Percentiles rank a stretch among this genome's conserved stretches.
Conservation (phyloP, 768 basidiomycete species). For the Pholiota microspora region DNA sequence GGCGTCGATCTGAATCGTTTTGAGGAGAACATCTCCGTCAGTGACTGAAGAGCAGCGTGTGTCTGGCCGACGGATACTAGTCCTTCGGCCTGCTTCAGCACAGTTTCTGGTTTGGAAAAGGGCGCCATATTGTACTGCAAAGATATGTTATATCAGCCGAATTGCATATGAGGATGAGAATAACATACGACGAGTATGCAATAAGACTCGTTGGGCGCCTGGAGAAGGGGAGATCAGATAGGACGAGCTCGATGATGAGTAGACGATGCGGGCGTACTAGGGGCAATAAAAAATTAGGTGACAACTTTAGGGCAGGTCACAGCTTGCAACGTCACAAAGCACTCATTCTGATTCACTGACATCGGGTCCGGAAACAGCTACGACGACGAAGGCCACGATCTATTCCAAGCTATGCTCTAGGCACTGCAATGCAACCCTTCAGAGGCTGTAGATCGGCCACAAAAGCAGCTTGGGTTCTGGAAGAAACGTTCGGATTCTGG, state of each 20-base stretch:
- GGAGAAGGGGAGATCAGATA: slow-evolving; percentile 14
- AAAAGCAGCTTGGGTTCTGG: too few species aligned
- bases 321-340: slow-evolving; percentile 6
- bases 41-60: slow-evolving; percentile 84
- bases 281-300: slow-evolving; percentile 22
- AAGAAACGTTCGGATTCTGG: too few species aligned
- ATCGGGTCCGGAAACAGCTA: too few species aligned
- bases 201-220: slow-evolving; percentile 21
- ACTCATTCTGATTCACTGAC: too few species aligned
- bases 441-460: too few species aligned
- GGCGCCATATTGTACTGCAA: slow-evolving; percentile 64
- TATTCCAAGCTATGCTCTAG: too few species aligned
- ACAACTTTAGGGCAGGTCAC: slow-evolving; percentile 22
- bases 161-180: background rate
- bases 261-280: slow-evolving; percentile 13
- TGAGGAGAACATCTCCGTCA: slow-evolving; percentile 89
- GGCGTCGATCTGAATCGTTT: slow-evolving; percentile 95
- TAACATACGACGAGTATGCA: slow-evolving; percentile 21
- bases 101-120: slow-evolving; percentile 87
- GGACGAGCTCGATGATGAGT: slow-evolving; percentile 11
- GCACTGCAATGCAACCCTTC: too few species aligned
- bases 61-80: slow-evolving; percentile 91
- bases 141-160: background rate
- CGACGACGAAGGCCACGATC: too few species aligned
- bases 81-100: slow-evolving; percentile 91